A percentile compares a stretch with the other conserved stretches of the same genome.
Evolutionary conservation across 306 rosid species (phyloP).

Genomic region (Begonia peltatifolia): DNA sequence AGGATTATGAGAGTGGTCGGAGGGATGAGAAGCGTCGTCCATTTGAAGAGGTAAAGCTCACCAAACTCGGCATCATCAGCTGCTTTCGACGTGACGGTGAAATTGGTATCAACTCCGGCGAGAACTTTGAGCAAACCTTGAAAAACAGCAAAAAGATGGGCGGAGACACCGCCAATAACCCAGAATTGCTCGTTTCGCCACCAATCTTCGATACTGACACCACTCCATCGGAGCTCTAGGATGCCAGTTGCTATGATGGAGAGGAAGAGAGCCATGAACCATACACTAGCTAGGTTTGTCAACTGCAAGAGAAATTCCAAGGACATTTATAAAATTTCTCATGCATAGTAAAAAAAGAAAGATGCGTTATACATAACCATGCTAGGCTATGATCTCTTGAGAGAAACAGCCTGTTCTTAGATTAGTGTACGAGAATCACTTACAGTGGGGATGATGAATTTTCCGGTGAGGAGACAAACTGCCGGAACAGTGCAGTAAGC

Average conservation of each 20-base stretch:
- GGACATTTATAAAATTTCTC: too few relatives aligned
- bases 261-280: slow-evolving; percentile 69
- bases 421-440: slow-evolving; percentile 15
- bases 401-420: neutral
- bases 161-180: slow-evolving; percentile 94
- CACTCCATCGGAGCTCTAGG: slow-evolving; percentile 86
- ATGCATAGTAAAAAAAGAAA: too few relatives aligned
- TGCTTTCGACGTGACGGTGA: slow-evolving; percentile 51
- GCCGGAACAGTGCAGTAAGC: slow-evolving; percentile 82
- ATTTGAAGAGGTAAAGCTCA: slow-evolving; percentile 73
- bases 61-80: slow-evolving; percentile 34
- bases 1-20: slow-evolving; percentile 76
- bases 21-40: slow-evolving; percentile 87
- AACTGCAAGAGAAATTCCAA: slow-evolving; percentile 29
- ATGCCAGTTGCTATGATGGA: slow-evolving; percentile 64
- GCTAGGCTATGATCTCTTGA: too few relatives aligned
- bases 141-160: slow-evolving; percentile 81
- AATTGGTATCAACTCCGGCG: slow-evolving; percentile 50
- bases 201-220: slow-evolving; percentile 75
- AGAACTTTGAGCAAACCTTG: slow-evolving; percentile 87
- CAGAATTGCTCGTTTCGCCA: slow-evolving; percentile 95
- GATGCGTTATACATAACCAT: too few relatives aligned
- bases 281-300: slow-evolving; percentile 64
- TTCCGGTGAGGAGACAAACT: slow-evolving; percentile 84
- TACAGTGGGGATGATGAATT: slow-evolving; percentile 87